Percentiles rank a stretch among this genome's conserved stretches.
Conservation (phyloP, 2,329 filamentous ascomycete genomes). For the Ophiocordyceps camponoti-floridani region DNA sequence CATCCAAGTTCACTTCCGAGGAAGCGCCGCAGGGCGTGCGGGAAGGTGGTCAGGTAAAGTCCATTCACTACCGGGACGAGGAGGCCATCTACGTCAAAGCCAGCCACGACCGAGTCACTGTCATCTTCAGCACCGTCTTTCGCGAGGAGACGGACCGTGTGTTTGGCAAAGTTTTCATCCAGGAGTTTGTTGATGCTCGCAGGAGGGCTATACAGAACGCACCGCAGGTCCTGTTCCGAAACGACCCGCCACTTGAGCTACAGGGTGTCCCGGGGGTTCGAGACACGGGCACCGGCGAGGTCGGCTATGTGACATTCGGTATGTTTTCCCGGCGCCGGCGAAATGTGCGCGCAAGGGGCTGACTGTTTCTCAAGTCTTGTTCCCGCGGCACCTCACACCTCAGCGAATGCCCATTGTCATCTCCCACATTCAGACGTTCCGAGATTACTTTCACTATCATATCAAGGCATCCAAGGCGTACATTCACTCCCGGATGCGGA, state of each 20-base stretch:
- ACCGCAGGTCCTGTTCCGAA: conserved; percentile 89
- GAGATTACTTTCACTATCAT: conserved; percentile 99
- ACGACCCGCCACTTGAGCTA: conserved; percentile 83
- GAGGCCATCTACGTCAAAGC: conserved; percentile 99
- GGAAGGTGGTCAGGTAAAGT: conserved; percentile 84
- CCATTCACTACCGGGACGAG: conserved; percentile 96
- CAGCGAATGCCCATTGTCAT: conserved; percentile 91
- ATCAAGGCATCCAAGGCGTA: conserved; percentile 99
- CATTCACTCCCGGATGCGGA: conserved; percentile 95
- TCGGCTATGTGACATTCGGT: conserved; percentile 98
- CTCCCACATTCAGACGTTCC: conserved; percentile 98
- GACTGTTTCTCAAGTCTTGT: conserved; percentile 48
- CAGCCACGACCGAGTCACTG: conserved; percentile 89
- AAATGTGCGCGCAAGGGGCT: conserved; percentile 41
- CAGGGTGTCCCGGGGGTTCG: conserved; percentile 73
- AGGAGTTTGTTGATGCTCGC: conserved; percentile 95
- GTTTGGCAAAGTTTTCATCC: conserved; percentile 94
- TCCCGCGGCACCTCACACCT: conserved; percentile 81
- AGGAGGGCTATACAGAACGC: conserved; percentile 94
- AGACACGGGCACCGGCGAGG: conserved; percentile 59
- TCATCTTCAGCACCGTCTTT: conserved; percentile 98
- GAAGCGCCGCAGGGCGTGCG: conserved; percentile 78
- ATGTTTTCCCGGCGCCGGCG: conserved; percentile 10
- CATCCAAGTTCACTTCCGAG: conserved; percentile 83
- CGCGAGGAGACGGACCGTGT: conserved; percentile 93